These are phyloP conservation scores for Chaetomium cochliodes DNA, from an alignment of 495 filamentous ascomycete species.

Conservation along the genomic window DNA sequence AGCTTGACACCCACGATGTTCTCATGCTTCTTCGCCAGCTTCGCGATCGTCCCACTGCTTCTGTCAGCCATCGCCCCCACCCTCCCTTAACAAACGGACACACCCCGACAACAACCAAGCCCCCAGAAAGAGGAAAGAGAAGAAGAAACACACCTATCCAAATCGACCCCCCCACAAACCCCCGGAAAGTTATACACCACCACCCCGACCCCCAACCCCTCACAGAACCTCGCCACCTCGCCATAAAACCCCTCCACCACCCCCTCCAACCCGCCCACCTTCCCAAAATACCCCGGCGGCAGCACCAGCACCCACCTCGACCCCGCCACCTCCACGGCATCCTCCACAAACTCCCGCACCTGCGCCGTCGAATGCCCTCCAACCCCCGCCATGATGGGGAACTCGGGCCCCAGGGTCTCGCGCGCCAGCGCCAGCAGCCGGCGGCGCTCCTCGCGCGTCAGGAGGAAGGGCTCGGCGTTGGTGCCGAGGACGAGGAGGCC, in stretches of 20 bases:
- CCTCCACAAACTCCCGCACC: constrained; percentile 56
- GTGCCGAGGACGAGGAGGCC: constrained; percentile 64
- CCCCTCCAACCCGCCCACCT: constrained; percentile 44
- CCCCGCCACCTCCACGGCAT: constrained; percentile 56
- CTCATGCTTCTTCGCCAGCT: constrained; percentile 49
- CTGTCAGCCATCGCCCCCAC: not conserved
- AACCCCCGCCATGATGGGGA: constrained; percentile 62
- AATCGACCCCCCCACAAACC: constrained; percentile 68
- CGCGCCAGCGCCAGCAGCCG: constrained; percentile 54
- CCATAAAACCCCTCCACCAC: constrained; percentile 62
- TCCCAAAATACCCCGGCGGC: constrained; percentile 63
- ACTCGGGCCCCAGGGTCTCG: constrained; percentile 48
- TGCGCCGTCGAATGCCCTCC: constrained; percentile 65
- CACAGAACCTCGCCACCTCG: constrained; percentile 47
- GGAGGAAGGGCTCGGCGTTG: constrained; percentile 64
- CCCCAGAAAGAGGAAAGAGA: not conserved
- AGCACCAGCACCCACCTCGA: constrained; percentile 58
- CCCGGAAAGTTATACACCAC: constrained; percentile 72
- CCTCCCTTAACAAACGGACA: not conserved
- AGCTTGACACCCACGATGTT: constrained; percentile 63
- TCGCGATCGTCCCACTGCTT: constrained; percentile 55
- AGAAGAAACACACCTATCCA: constrained; percentile 41
- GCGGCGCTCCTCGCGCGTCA: constrained; percentile 59
- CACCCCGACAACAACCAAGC: not conserved
- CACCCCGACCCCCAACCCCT: constrained; percentile 52